phyloP scores from a whole-genome alignment of 257 asterid species.

The Ballota nigra region DNA sequence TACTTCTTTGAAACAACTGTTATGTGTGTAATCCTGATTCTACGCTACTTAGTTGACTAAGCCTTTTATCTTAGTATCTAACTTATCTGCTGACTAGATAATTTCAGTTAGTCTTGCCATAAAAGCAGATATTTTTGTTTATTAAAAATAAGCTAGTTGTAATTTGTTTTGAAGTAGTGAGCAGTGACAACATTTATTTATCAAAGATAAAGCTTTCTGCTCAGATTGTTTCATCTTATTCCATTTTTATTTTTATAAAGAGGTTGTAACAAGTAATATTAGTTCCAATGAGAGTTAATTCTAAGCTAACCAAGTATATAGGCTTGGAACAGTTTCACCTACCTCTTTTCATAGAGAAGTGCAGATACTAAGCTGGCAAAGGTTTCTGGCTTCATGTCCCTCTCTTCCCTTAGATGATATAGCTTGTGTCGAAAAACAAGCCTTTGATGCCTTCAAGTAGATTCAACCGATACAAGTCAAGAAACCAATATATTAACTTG shows the following conservation, averaged over 20 bases:
- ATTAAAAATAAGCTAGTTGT: not conserved
- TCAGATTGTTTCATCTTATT: not conserved
- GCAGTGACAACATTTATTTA: not conserved
- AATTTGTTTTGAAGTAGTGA: not conserved
- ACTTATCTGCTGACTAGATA: too few species aligned
- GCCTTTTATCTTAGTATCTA: too few species aligned
- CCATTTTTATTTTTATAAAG: not conserved
- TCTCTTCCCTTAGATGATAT: conserved; percentile 89
- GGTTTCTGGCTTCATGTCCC: conserved; percentile 97
- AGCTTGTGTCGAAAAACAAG: conserved; percentile 85
- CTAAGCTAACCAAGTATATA: not conserved
- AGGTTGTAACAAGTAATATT: not conserved
- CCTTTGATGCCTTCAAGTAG: conserved; percentile 59
- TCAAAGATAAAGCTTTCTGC: not conserved
- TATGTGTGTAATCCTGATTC: too few species aligned
- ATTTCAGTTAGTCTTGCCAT: not conserved
- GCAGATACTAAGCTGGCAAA: conserved; percentile 97
- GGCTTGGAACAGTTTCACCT: conserved; percentile 14
- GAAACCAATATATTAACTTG: not conserved
- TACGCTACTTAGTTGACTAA: too few species aligned
- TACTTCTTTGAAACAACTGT: not conserved
- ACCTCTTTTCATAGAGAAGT: conserved; percentile 88
- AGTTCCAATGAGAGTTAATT: conserved; percentile 13
- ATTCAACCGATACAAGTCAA: conserved; percentile 16
- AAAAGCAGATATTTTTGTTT: too few species aligned